Evolutionary conservation across 2,329 filamentous ascomycete genomes (phyloP).

Genomic region (Penicillium sp.): DNA sequence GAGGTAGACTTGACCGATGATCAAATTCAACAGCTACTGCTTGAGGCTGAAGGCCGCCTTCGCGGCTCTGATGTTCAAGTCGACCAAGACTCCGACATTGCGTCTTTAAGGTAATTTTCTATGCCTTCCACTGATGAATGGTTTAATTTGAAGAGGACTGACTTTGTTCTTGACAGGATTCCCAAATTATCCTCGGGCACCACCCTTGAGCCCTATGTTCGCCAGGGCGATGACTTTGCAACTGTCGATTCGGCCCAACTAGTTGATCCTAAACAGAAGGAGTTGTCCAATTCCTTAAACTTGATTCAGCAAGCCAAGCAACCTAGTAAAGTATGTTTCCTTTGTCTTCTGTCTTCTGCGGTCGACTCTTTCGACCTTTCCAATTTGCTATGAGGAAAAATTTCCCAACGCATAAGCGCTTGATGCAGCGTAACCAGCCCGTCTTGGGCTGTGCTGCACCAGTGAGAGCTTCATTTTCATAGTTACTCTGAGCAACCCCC

Average conservation of each 20-base stretch:
- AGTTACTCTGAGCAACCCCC: conserved; percentile 67
- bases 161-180: conserved; percentile 37
- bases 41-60: conserved; percentile 62
- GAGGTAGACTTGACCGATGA: conserved; percentile 58
- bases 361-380: not conserved
- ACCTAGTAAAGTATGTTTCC: conserved; percentile 52
- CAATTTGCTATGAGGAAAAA: conserved; percentile 69
- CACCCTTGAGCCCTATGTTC: conserved; percentile 56
- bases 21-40: conserved; percentile 63
- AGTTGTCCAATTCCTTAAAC: conserved; percentile 17
- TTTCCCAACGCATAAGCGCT: conserved; percentile 63
- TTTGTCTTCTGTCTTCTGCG: not conserved
- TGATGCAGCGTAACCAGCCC: conserved; percentile 72
- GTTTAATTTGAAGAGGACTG: not conserved
- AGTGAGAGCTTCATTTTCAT: conserved; percentile 68
- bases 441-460: conserved; percentile 77
- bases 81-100: conserved; percentile 13
- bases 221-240: conserved; percentile 53
- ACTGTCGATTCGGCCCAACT: conserved; percentile 54
- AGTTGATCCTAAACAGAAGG: conserved; percentile 47
- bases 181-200: conserved; percentile 51
- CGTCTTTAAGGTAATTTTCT: conserved; percentile 18
- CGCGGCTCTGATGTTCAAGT: conserved; percentile 28
- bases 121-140: not conserved
- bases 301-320: conserved; percentile 43